These are phyloP conservation scores for Trichosphaerium sp. DNA, from an alignment of 78 protist species.

Conservation along the genomic window DNA sequence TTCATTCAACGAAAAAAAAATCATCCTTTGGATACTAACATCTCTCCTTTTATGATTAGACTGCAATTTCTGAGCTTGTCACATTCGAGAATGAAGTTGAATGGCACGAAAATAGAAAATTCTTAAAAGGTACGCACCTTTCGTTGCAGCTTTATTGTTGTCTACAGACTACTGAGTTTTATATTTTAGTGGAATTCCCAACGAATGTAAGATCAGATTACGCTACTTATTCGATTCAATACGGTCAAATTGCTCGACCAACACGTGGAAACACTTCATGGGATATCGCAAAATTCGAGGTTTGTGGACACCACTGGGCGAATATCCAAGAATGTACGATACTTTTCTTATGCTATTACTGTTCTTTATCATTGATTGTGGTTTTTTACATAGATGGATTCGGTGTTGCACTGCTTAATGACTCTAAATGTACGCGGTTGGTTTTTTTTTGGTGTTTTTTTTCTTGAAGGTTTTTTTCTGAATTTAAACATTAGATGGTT, in stretches of 20 bases:
- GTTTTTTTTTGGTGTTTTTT: too few relatives aligned
- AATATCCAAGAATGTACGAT: slow-evolving; percentile 61
- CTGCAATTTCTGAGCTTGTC: not conserved
- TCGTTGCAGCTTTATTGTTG: not conserved
- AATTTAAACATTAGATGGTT: not conserved
- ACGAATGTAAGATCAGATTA: slow-evolving; percentile 10
- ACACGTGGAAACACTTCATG: slow-evolving; percentile 68
- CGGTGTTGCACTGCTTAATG: slow-evolving; percentile 72
- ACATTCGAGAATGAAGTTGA: slow-evolving; percentile 13
- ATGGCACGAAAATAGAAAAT: slow-evolving; percentile 47
- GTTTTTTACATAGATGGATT: too few relatives aligned
- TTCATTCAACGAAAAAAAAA: not conserved
- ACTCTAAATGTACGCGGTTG: slow-evolving; percentile 73
- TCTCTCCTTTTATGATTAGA: not conserved
- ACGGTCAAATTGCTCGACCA: slow-evolving; percentile 65
- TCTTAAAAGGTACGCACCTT: slow-evolving; percentile 27
- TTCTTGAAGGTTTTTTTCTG: not conserved
- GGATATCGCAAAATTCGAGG: slow-evolving; percentile 72
- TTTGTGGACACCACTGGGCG: slow-evolving; percentile 60
- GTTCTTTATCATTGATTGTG: too few relatives aligned
- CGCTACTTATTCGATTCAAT: slow-evolving; percentile 62
- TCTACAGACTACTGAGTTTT: not conserved
- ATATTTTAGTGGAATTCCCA: slow-evolving; percentile 49
- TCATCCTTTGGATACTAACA: not conserved
- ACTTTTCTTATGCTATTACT: too few relatives aligned